Base-by-base conservation (phyloP, 306 rosid species). In the Prinsepia uniflora region DNA sequence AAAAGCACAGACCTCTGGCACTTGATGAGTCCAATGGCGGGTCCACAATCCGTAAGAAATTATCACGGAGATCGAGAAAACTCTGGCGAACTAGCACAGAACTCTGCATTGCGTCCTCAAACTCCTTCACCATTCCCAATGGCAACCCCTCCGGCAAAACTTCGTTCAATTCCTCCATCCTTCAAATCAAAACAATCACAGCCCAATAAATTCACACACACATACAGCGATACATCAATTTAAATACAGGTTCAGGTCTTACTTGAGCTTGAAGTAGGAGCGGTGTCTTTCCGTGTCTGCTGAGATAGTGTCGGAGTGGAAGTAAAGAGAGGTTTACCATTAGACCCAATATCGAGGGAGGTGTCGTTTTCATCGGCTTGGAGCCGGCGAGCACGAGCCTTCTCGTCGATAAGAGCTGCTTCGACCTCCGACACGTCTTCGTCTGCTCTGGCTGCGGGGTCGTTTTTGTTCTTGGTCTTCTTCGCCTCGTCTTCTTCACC, bases 131-230 rank as follows among this genome's bases (percentile, higher is more conserved):
- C 98, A 94, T 86, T n/a, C 95, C 97, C 64, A n/a, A 3, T 2
- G 98, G 96, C 80, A 94, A 57, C 54, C 95, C 97, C 81, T 94
- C 98, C 4, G 96, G 97, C 63, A 94, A 79, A 63, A 70, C 82
- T 34, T 69, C 70, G 57, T 87, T 84, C 86, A 94, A 41, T 14
- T 61, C 81, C 72, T 89, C 86, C 78, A 70, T 81, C 57, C 97
- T 92, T 58, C 63, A 49, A 24, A 65, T 6, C 6, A 54, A 57
- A 73, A 61, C 49, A 18, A 39, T 17, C 53, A 62, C 49, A 63
- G 30, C 39, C 30, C 62, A 54, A 75, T 24, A 10, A 41, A 64
- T 34, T 43, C 39, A 15, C 50, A 72, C 22, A 59, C 22, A 10
- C 18, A n/a, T 10, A 46, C 3, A 69, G 10, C 8, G 0, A 39